phyloP scores from a whole-genome alignment of 306 rosid species.

The Vigna hirtella region DNA sequence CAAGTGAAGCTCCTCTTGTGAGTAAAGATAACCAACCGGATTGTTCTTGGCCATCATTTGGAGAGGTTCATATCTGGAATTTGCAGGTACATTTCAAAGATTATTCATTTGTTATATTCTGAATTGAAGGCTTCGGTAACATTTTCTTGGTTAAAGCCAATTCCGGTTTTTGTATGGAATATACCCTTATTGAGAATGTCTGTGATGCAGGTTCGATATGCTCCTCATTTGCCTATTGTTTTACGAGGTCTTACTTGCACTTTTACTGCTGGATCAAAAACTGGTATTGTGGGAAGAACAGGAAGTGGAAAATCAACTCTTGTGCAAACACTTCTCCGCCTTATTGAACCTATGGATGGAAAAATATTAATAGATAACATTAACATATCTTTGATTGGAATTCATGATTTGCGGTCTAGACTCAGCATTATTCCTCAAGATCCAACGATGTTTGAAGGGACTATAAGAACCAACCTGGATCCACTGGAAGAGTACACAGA shows the following conservation, averaged over 20 bases:
- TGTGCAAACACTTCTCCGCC: conserved; percentile 76
- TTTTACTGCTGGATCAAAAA: conserved; percentile 72
- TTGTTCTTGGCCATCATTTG: conserved; percentile 71
- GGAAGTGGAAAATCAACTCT: conserved; percentile 90
- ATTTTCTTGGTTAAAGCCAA: not conserved
- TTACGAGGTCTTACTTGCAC: conserved; percentile 79
- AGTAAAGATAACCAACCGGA: conserved; percentile 64
- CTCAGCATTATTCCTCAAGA: conserved; percentile 95
- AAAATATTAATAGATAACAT: conserved; percentile 66
- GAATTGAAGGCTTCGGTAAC: conserved; percentile 6
- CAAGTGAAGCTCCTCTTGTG: conserved; percentile 82
- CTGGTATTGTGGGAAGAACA: conserved; percentile 91
- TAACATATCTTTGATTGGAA: conserved; percentile 63
- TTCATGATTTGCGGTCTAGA: conserved; percentile 75
- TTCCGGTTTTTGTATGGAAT: not conserved
- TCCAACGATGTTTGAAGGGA: conserved; percentile 96
- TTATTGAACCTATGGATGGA: conserved; percentile 75
- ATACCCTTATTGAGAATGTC: not conserved
- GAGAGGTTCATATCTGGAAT: conserved; percentile 75
- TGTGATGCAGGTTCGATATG: conserved; percentile 74
- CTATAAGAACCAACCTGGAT: conserved; percentile 82
- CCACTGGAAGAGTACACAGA: conserved; percentile 86
- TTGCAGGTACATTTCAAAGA: conserved; percentile 60
- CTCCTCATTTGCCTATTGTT: conserved; percentile 85
- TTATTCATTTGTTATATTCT: not conserved